Evolutionary conservation across 768 basidiomycete genomes (phyloP).

Genomic region (Boletus eberwhitei): DNA sequence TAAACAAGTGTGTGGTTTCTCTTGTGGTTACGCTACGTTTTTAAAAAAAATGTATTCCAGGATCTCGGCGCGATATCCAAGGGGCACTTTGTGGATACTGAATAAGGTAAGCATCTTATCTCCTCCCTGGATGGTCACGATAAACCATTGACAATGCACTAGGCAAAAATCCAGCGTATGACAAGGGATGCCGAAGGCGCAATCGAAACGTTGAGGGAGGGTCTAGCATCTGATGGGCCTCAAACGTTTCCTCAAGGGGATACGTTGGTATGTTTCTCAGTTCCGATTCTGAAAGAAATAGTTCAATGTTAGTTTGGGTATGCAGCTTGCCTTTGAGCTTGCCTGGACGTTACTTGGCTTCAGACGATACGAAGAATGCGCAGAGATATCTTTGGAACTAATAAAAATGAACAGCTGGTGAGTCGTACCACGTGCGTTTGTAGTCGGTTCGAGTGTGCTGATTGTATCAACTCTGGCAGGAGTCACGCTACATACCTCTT

Average conservation of each 20-base stretch:
- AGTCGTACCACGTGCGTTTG: conserved; percentile 13
- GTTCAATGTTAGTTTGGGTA: background rate
- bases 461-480: conserved; percentile 36
- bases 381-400: conserved; percentile 60
- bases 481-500: conserved; percentile 79
- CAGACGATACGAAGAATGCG: conserved; percentile 62
- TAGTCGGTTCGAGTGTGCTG: background rate
- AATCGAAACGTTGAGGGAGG: conserved; percentile 56
- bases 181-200: conserved; percentile 60
- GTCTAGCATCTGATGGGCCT: conserved; percentile 48
- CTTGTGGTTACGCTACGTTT: background rate
- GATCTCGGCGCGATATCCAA: conserved; percentile 55
- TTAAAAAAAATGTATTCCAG: conserved; percentile 34
- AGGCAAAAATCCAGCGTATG: conserved; percentile 80
- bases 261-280: conserved; percentile 45
- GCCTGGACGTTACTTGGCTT: conserved; percentile 72
- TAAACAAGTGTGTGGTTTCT: conserved; percentile 50
- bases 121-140: background rate
- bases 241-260: conserved; percentile 70
- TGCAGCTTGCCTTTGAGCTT: conserved; percentile 71
- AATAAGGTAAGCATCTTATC: conserved; percentile 46
- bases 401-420: conserved; percentile 71
- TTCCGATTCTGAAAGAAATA: background rate
- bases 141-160: background rate
- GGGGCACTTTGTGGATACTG: conserved; percentile 70